Base-by-base conservation (phyloP, 108 stramenopile species). In the Nannochloropsis gaditana region DNA sequence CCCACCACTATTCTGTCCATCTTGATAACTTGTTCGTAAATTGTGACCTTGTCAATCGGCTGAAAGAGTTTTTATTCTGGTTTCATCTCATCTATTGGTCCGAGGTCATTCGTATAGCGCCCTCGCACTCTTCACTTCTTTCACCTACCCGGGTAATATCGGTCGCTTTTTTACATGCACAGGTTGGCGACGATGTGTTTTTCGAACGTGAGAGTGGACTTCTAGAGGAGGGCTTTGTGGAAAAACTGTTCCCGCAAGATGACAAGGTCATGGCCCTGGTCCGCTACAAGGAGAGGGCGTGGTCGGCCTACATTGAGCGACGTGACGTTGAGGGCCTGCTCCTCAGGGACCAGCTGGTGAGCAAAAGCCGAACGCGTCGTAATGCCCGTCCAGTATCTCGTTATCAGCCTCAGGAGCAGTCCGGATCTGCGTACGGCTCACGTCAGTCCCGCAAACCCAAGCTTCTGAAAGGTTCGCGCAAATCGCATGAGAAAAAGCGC, bases 241-340 rank as follows among this genome's bases (percentile, higher is more conserved):
- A 73, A n/a, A 73, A 73, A 15, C n/a, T 73, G 59, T n/a, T 8
- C 15, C 3, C 15, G 2, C 19, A 73, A 73, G 59, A 6, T 15
- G 59, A 73, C 59, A 73, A 15, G 59, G 59, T 73, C 19, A 73
- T 8, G 59, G 59, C 59, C n/a, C n/a, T 3, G 59, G 59, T 73
- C 19, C 59, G 8, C 19, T 73, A 73, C 59, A 73, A 73, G 59
- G 59, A 73, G 0, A 73, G n/a, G 59, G 59, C 59, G 19, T 73
- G 59, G 59, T 73, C 59, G 19, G 59, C 19, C 59, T 73, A 73
- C 59, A 73, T n/a, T n/a, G 59, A 73, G 59, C 59, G 59, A n/a
- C 59, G 59, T 2, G 59, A 73, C 59, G 59, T 73, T 15, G 59
- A 73, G 8, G 59, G 59, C 59, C n/a, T 73, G 59, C 59, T 73